These are phyloP conservation scores for Thalia dealbata DNA, from an alignment of 176 grass and related monocot species.

Conservation along the genomic window DNA sequence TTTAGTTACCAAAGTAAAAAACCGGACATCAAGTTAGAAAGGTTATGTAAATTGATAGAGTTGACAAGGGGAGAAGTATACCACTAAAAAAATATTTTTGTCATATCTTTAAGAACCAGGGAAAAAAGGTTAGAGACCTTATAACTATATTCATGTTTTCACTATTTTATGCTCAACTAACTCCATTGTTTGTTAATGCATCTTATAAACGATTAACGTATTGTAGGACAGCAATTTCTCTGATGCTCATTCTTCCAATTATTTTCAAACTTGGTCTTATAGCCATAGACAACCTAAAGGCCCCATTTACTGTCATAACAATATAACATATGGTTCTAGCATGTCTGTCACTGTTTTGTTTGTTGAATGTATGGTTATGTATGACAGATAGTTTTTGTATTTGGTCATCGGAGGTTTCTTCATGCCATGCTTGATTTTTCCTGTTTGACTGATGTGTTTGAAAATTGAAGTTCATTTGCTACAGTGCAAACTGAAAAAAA, in stretches of 20 bases:
- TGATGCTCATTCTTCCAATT: not conserved
- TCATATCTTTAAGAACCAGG: not conserved
- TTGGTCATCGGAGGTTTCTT: not conserved
- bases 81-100: not conserved
- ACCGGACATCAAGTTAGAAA: not conserved
- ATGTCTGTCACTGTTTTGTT: not conserved
- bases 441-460: not conserved
- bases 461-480: not conserved
- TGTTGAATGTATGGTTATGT: not conserved
- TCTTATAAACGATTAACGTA: not conserved
- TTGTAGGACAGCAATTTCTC: not conserved
- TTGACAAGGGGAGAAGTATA: not conserved
- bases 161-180: not conserved
- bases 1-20: not conserved
- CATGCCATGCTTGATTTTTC: not conserved
- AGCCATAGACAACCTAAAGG: not conserved
- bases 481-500: slow-evolving; percentile 1
- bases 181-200: not conserved
- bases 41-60: not conserved
- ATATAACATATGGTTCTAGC: no score
- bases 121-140: not conserved
- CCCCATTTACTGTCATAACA: no score
- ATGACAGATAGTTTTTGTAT: not conserved
- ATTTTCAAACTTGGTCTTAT: not conserved
- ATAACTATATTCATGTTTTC: not conserved